phyloP scores from a whole-genome alignment of 2,329 filamentous ascomycete species.

The Fusarium abutilonis region DNA sequence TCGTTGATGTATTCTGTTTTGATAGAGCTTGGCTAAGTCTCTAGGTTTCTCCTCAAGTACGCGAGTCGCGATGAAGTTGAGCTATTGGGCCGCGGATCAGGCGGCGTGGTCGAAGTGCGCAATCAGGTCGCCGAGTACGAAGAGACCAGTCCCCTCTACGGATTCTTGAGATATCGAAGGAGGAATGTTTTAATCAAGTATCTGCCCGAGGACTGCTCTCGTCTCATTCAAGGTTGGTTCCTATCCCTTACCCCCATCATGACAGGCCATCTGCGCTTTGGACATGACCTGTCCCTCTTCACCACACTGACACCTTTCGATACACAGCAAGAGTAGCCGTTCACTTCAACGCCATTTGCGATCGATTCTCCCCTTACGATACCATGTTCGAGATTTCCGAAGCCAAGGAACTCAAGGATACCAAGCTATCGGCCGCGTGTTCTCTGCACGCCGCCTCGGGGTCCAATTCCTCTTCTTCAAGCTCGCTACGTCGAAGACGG shows the following conservation, averaged over 20 bases:
- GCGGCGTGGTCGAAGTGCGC: slow-evolving; percentile 85
- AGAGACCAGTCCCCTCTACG: slow-evolving; percentile 89
- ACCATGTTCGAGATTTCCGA: slow-evolving; percentile 80
- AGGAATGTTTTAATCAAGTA: slow-evolving; percentile 94
- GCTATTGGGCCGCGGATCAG: slow-evolving; percentile 77
- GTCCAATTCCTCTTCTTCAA: slow-evolving; percentile 85
- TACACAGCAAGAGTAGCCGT: slow-evolving; percentile 79
- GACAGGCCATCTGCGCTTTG: background rate
- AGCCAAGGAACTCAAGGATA: slow-evolving; percentile 84
- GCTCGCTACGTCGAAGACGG: slow-evolving; percentile 78
- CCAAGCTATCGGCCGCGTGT: slow-evolving; percentile 86
- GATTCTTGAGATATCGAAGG: slow-evolving; percentile 87
- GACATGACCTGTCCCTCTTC: background rate
- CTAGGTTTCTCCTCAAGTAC: slow-evolving; percentile 95
- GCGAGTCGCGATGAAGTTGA: slow-evolving; percentile 87
- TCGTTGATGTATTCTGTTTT: background rate
- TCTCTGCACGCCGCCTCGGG: slow-evolving; percentile 88
- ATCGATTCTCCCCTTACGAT: slow-evolving; percentile 85
- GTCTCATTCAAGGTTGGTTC: slow-evolving; percentile 85
- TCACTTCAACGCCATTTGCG: slow-evolving; percentile 73
- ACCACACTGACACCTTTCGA: slow-evolving; percentile 30
- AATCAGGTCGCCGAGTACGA: slow-evolving; percentile 80
- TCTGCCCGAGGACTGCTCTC: slow-evolving; percentile 88
- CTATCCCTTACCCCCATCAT: background rate
- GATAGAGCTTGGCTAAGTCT: slow-evolving; percentile 15